A percentile compares a stretch with the other conserved stretches of the same genome.
Evolutionary conservation across 2,329 filamentous ascomycete genomes (phyloP).

Genomic region (Coleophoma crateriformis): DNA sequence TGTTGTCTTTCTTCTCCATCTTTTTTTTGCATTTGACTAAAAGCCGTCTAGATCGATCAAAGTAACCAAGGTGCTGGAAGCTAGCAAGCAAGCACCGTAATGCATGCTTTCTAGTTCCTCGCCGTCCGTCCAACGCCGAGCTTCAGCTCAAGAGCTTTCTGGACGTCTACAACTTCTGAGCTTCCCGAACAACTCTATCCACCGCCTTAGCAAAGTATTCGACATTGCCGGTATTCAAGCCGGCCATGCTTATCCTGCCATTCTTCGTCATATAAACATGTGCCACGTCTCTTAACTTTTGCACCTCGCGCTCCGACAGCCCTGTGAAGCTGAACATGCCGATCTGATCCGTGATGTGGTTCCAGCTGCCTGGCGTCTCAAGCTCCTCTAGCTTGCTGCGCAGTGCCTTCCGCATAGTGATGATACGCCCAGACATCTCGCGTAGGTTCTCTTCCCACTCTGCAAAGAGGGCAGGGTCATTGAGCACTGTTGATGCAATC

Average conservation of each 20-base stretch:
- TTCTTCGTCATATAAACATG: conserved; percentile 97
- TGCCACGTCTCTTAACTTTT: conserved; percentile 61
- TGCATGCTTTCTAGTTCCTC: too few species aligned
- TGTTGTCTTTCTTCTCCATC: too few species aligned
- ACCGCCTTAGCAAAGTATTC: conserved; percentile 91
- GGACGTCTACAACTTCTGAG: background rate
- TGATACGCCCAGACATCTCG: conserved; percentile 95
- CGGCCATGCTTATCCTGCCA: conserved; percentile 95
- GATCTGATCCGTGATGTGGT: conserved; percentile 97
- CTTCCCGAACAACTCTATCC: conserved; percentile 64
- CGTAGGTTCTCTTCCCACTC: conserved; percentile 87
- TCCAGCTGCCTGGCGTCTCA: conserved; percentile 85
- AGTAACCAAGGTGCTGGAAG: too few species aligned
- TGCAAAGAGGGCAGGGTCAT: conserved; percentile 73
- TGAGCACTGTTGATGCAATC: conserved; percentile 79
- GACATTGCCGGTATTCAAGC: conserved; percentile 87
- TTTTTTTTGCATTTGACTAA: too few species aligned
- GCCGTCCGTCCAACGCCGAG: background rate
- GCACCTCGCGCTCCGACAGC: conserved; percentile 66
- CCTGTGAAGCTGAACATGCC: conserved; percentile 99
- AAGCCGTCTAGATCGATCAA: too few species aligned
- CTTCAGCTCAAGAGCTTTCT: background rate
- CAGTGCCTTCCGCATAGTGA: conserved; percentile 78
- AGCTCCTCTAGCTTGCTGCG: conserved; percentile 77
- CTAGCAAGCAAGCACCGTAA: too few species aligned